A percentile compares a stretch with the other conserved stretches of the same genome.
phyloP scores from a whole-genome alignment of 2,329 filamentous ascomycete genomes.

The Phialophora expanda region DNA sequence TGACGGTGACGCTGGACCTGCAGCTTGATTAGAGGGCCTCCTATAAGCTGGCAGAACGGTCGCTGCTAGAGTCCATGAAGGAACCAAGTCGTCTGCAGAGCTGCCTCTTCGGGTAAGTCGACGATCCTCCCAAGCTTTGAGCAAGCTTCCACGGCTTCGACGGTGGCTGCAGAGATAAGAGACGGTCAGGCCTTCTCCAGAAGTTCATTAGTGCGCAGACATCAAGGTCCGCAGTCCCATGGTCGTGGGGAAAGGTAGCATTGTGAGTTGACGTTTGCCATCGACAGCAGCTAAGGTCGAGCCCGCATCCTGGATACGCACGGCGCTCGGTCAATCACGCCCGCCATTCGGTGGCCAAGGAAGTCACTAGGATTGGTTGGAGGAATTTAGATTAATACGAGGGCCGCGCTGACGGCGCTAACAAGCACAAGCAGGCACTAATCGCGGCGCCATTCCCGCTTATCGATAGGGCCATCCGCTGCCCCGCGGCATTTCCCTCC shows the following conservation, averaged over 20 bases:
- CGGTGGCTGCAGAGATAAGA: slow-evolving; percentile 21
- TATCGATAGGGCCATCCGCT: background rate
- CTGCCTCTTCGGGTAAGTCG: slow-evolving; percentile 26
- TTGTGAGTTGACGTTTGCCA: slow-evolving; percentile 4
- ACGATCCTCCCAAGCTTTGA: slow-evolving; percentile 3
- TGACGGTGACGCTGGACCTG: slow-evolving; percentile 5
- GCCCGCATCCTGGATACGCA: background rate
- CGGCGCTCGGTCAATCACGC: background rate
- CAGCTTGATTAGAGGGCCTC: background rate
- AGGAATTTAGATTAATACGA: background rate
- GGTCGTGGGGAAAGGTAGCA: slow-evolving; percentile 28
- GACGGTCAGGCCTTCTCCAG: slow-evolving; percentile 1
- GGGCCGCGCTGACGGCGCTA: background rate
- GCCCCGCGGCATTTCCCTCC: too few relatives aligned
- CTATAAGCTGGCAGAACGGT: background rate
- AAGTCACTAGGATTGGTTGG: background rate
- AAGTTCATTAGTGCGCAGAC: slow-evolving; percentile 9
- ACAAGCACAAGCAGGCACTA: background rate
- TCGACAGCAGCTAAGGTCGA: background rate
- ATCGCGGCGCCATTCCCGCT: background rate
- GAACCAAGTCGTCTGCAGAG: slow-evolving; percentile 1
- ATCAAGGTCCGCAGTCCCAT: background rate
- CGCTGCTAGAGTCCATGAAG: background rate
- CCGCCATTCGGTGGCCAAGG: background rate
- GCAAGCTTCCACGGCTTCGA: slow-evolving; percentile 8